A percentile compares a stretch with the other conserved stretches of the same genome.
These are phyloP conservation scores for Hibiscus mutabilis DNA, from an alignment of 345 rosid genomes.

Conservation along the genomic window DNA sequence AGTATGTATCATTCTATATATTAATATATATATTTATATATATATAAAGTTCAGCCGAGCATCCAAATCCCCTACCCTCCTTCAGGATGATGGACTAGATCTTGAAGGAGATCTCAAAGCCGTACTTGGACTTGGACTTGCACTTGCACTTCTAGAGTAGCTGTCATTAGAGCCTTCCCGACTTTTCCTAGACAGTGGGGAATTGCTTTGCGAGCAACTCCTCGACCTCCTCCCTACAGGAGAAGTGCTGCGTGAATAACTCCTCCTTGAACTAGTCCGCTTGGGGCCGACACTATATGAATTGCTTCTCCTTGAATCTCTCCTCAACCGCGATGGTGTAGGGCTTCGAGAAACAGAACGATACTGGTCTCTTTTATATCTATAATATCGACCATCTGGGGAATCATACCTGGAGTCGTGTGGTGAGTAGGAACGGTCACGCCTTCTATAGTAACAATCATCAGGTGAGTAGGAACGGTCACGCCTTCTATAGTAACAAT, in stretches of 20 bases:
- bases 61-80: neutral
- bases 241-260: constrained; percentile 14
- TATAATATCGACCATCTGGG: neutral
- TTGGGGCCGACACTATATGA: constrained; percentile 15
- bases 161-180: constrained; percentile 14
- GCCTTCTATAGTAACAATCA: constrained; percentile 11
- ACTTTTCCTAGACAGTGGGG: constrained; percentile 30
- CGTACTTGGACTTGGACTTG: constrained; percentile 40
- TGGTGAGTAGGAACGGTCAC: neutral
- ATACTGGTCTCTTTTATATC: neutral
- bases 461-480: constrained; percentile 8
- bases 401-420: neutral
- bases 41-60: no score
- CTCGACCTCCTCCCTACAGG: neutral
- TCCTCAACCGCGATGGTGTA: constrained; percentile 11
- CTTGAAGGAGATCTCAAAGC: constrained; percentile 54
- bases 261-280: constrained; percentile 12
- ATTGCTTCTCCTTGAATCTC: constrained; percentile 30
- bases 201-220: constrained; percentile 12
- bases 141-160: constrained; percentile 26
- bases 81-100: constrained; percentile 29
- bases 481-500: constrained; percentile 4
- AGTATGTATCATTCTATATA: neutral
- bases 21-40: neutral
- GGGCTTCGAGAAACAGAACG: constrained; percentile 23